Percentiles rank a stretch among this genome's conserved stretches.
These are phyloP conservation scores for Arachnopeziza araneosa DNA, from an alignment of 2,329 filamentous ascomycete species.

Conservation along the genomic window DNA sequence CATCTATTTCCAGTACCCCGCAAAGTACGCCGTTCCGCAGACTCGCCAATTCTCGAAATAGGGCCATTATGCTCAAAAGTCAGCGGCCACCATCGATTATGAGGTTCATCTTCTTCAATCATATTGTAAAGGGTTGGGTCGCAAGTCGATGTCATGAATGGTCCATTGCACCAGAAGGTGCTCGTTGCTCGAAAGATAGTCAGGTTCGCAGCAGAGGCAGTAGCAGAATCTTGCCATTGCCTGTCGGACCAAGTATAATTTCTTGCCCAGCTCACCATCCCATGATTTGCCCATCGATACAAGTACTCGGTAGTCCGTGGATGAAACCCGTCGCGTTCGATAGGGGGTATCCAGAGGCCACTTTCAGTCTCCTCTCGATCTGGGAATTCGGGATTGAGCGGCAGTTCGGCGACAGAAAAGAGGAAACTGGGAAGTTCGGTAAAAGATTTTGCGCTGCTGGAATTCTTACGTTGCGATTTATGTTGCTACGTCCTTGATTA, in stretches of 20 bases:
- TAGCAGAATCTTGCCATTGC: background rate
- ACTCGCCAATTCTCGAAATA: background rate
- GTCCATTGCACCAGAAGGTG: slow-evolving; percentile 16
- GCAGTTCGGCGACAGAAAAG: slow-evolving; percentile 36
- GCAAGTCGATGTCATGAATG: slow-evolving; percentile 9
- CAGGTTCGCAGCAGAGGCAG: background rate
- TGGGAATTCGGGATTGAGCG: slow-evolving; percentile 28
- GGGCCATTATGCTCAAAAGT: slow-evolving; percentile 9
- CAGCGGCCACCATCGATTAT: slow-evolving; percentile 14
- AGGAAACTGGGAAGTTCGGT: slow-evolving; percentile 27
- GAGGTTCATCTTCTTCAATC: background rate
- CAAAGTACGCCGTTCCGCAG: background rate
- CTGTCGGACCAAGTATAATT: slow-evolving; percentile 2
- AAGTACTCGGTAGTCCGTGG: slow-evolving; percentile 9
- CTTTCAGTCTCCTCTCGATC: background rate
- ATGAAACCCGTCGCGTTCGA: slow-evolving; percentile 11
- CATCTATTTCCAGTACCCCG: slow-evolving; percentile 4
- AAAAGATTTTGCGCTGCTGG: background rate
- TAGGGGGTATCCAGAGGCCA: slow-evolving; percentile 22
- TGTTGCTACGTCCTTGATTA: background rate
- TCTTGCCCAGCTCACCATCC: background rate
- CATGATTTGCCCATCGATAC: slow-evolving; percentile 20
- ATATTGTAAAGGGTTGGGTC: slow-evolving; percentile 9
- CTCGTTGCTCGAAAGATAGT: slow-evolving; percentile 9
- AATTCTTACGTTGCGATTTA: background rate